Conservation (phyloP, 2,329 filamentous ascomycete genomes). For the Fusarium gaditjirri region DNA sequence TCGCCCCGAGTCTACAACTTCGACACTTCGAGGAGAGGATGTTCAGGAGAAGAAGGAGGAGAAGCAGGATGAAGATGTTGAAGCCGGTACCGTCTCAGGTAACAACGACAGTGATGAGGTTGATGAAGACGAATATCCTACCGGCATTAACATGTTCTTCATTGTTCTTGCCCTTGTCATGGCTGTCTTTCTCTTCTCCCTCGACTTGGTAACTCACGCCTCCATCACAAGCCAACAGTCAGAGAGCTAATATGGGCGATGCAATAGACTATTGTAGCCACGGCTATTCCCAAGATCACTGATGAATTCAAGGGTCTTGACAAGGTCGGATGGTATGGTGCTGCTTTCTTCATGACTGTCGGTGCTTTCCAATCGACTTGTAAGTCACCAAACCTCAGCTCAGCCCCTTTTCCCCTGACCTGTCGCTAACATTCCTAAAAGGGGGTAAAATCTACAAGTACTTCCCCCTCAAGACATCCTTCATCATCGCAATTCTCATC, state of each 20-base stretch:
- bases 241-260: constrained; percentile 1
- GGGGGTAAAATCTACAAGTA: constrained; percentile 62
- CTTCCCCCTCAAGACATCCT: constrained; percentile 63
- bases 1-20: constrained; percentile 44
- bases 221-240: background rate
- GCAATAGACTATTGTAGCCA: constrained; percentile 64
- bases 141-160: constrained; percentile 52
- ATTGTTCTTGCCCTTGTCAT: constrained; percentile 60
- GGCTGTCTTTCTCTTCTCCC: constrained; percentile 60
- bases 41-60: constrained; percentile 44
- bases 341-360: constrained; percentile 63
- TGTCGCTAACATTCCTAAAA: constrained; percentile 39
- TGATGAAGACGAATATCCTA: constrained; percentile 53
- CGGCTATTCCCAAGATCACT: constrained; percentile 67
- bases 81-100: constrained; percentile 33
- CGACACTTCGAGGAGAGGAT: constrained; percentile 47
- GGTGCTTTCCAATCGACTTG: constrained; percentile 58
- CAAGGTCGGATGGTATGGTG: constrained; percentile 69
- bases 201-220: constrained; percentile 55
- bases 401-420: background rate
- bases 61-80: constrained; percentile 35
- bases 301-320: constrained; percentile 62
- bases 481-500: constrained; percentile 59
- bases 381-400: constrained; percentile 36
- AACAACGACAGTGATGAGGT: constrained; percentile 33